Evolutionary conservation across 1,139 yeast species (phyloP), one percentile per base, ranked within the genome.

Genomic region (Taphrina pruni): DNA sequence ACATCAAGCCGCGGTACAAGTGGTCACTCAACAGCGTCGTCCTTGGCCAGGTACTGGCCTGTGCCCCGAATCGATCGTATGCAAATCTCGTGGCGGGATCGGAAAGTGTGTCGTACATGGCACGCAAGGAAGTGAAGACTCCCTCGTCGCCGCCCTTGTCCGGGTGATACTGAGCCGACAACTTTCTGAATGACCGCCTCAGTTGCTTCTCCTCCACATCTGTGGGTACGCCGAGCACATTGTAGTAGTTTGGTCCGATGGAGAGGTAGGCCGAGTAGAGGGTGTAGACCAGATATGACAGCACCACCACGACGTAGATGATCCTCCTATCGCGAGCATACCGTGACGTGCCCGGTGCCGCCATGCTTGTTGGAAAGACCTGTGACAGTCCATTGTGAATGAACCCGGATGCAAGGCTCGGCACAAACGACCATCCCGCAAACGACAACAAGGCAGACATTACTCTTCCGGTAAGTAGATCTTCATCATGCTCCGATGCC

Each of bases 1-100:
- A 62, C 56, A 66, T 56, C 39, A 70, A 52, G 48, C 76, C 71
- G 3, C 66, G 61, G n/a, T 45, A 35, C 32, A 72, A 48, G 26
- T 43, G 60, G 32, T 71, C 72, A 45, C 26, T 9, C 57, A 61
- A 50, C 20, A 72, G 62, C 58, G 52, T 69, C 41, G 62, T 50
- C 9, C 66, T 62, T 41, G 48, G 58, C 73, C 73, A 72, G 12
- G 32, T 32, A 48, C 72, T 38, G 21, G 62, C 72, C 2, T 46
- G 55, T 21, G 68, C 56, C 5, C 79, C 80, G 65, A 78, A 76
- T 21, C 80, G 69, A 65, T 79, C 81, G 70, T 79, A 79, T 17
- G 76, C 77, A 70, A 74, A 77, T 57, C 78, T 71, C 38, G 70
- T 64, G 2, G 71, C 69, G 0, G 75, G 75, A 64, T 74, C 74